A percentile compares a stretch with the other conserved stretches of the same genome.
Evolutionary conservation across 371 early-diverging fungal genomes (phyloP).

Genomic region (Syncephalastrum racemosum): DNA sequence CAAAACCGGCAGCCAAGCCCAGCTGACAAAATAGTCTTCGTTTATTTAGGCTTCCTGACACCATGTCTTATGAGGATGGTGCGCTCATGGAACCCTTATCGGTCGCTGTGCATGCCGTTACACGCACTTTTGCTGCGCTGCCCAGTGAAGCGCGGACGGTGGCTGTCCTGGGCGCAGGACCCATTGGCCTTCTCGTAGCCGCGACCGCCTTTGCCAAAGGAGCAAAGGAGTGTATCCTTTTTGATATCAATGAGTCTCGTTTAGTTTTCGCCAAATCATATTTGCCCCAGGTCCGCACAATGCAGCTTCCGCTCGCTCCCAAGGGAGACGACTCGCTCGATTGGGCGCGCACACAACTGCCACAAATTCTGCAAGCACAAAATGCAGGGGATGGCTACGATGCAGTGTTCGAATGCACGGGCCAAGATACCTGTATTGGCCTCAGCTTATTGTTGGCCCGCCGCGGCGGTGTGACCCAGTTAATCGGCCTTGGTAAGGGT

Average conservation of each 20-base stretch:
- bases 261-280: conserved; percentile 29
- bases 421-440: conserved; percentile 40
- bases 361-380: conserved; percentile 5
- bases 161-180: conserved; percentile 36
- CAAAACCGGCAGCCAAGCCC: background rate
- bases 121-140: background rate
- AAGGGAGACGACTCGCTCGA: conserved; percentile 19
- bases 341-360: conserved; percentile 12
- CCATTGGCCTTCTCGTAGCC: conserved; percentile 38
- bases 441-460: conserved; percentile 35
- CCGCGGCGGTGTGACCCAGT: conserved; percentile 35
- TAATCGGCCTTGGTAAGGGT: conserved; percentile 44
- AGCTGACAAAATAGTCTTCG: background rate
- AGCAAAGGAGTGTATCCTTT: conserved; percentile 30
- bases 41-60: conserved; percentile 10
- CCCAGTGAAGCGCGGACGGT: conserved; percentile 23
- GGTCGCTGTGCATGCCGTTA: conserved; percentile 39
- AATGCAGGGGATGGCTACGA: conserved; percentile 24
- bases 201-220: conserved; percentile 41
- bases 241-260: conserved; percentile 35
- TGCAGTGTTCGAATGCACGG: conserved; percentile 36
- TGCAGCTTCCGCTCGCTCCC: conserved; percentile 6
- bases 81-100: conserved; percentile 43
- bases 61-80: conserved; percentile 37
- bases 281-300: conserved; percentile 15